phyloP scores from a whole-genome alignment of 768 basidiomycete species.

The Cystofilobasidium macerans region DNA sequence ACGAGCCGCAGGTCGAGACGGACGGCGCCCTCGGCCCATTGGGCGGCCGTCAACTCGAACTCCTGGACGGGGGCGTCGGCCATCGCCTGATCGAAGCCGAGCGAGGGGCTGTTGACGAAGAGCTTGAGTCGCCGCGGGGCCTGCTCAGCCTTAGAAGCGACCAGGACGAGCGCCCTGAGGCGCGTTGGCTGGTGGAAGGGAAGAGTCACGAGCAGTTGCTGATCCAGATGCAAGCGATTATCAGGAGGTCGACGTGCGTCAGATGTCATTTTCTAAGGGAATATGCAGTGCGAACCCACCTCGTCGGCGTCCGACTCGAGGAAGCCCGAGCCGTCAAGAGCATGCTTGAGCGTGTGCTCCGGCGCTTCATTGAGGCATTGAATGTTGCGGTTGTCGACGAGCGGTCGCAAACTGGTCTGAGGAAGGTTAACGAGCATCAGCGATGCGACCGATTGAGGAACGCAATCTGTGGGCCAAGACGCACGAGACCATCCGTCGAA shows the following conservation, averaged over 20 bases:
- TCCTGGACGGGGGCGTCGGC: slow-evolving; percentile 51
- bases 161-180: slow-evolving; percentile 14
- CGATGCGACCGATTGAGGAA: not conserved
- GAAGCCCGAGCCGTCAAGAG: slow-evolving; percentile 44
- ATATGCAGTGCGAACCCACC: no score
- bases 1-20: slow-evolving; percentile 52
- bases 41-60: slow-evolving; percentile 40
- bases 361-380: slow-evolving; percentile 59
- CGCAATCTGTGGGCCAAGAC: not conserved
- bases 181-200: slow-evolving; percentile 23
- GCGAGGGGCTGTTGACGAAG: slow-evolving; percentile 49
- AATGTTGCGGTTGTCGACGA: slow-evolving; percentile 48
- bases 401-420: slow-evolving; percentile 39
- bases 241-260: not conserved
- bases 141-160: slow-evolving; percentile 33
- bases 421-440: not conserved
- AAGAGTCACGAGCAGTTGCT: slow-evolving; percentile 25
- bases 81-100: slow-evolving; percentile 54
- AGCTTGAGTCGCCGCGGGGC: slow-evolving; percentile 57
- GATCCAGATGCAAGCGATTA: no score
- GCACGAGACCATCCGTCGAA: slow-evolving; percentile 27
- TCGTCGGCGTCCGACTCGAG: slow-evolving; percentile 63
- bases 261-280: not conserved
- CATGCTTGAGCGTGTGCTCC: slow-evolving; percentile 47
- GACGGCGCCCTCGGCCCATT: slow-evolving; percentile 39